Evolutionary conservation across 176 grass and related monocot species (phyloP).

Genomic region (Hyparrhenia diplandra): DNA sequence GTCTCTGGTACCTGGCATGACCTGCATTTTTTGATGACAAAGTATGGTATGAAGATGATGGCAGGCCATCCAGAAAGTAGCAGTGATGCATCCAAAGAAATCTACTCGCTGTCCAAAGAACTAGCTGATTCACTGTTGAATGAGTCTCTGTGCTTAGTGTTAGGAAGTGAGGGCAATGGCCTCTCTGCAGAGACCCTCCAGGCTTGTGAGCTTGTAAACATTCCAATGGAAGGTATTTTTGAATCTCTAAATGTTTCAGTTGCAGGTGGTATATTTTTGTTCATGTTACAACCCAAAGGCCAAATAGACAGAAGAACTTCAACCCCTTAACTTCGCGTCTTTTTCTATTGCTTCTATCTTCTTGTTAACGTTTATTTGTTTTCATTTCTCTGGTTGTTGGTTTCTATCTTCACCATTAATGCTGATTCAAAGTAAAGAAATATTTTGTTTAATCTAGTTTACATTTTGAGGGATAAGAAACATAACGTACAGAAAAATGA

Average conservation of each 20-base stretch:
- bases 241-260: conserved; percentile 99
- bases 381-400: not conserved
- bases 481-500: not conserved
- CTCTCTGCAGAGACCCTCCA: conserved; percentile 53
- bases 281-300: conserved; percentile 65
- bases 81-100: conserved; percentile 30
- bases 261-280: conserved; percentile 89
- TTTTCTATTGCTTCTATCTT: not conserved
- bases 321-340: conserved; percentile 12
- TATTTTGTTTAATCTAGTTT: not conserved
- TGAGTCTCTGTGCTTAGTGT: conserved; percentile 73
- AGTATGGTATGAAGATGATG: conserved; percentile 62
- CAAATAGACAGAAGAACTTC: conserved; percentile 20
- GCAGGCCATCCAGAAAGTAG: conserved; percentile 71
- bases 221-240: conserved; percentile 89
- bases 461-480: not conserved
- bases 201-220: conserved; percentile 71
- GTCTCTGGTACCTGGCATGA: conserved; percentile 63
- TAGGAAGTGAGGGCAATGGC: conserved; percentile 93
- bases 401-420: not conserved
- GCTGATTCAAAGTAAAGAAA: not conserved
- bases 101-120: conserved; percentile 38
- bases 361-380: not conserved
- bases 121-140: conserved; percentile 56
- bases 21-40: conserved; percentile 29